Conservation (phyloP, 257 asterid genomes). For the Salvia hispanica region DNA sequence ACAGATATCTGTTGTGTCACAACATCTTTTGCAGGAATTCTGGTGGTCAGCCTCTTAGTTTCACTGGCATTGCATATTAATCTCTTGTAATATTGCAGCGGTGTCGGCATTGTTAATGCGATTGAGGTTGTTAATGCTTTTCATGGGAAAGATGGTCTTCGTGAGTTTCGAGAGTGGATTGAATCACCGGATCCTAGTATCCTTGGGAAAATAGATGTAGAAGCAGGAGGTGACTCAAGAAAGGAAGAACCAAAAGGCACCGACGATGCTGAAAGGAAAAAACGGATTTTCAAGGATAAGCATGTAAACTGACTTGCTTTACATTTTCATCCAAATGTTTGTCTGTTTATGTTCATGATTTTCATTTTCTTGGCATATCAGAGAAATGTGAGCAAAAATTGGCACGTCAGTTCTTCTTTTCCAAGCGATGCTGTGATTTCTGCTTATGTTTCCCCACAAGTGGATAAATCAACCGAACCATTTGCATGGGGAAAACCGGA, state of each 20-base stretch:
- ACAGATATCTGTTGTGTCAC: not conserved
- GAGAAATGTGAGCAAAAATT: constrained; percentile 97
- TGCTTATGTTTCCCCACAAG: constrained; percentile 91
- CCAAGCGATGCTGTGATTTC: constrained; percentile 87
- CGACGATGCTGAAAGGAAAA: constrained; percentile 44
- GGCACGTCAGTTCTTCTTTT: constrained; percentile 87
- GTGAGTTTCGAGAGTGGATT: constrained; percentile 88
- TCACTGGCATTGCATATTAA: no score
- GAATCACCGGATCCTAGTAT: constrained; percentile 94
- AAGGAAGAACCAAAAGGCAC: constrained; percentile 48
- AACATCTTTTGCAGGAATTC: not conserved
- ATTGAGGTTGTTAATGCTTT: constrained; percentile 94
- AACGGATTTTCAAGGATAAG: constrained; percentile 77
- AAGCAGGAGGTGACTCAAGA: constrained; percentile 46
- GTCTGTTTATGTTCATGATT: constrained; percentile 23
- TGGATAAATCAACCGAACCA: constrained; percentile 81
- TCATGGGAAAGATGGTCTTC: constrained; percentile 82
- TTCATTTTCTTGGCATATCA: constrained; percentile 35
- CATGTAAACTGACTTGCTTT: constrained; percentile 56
- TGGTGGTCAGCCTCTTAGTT: constrained; percentile 13
- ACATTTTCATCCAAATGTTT: constrained; percentile 5
- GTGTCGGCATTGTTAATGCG: constrained; percentile 96
- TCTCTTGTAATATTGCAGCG: constrained; percentile 45
- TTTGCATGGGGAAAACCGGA: constrained; percentile 97
- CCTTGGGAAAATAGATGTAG: constrained; percentile 59